A percentile compares a stretch with the other conserved stretches of the same genome.
phyloP scores from a whole-genome alignment of 495 filamentous ascomycete species.

The Hypoxylon subgilvum region DNA sequence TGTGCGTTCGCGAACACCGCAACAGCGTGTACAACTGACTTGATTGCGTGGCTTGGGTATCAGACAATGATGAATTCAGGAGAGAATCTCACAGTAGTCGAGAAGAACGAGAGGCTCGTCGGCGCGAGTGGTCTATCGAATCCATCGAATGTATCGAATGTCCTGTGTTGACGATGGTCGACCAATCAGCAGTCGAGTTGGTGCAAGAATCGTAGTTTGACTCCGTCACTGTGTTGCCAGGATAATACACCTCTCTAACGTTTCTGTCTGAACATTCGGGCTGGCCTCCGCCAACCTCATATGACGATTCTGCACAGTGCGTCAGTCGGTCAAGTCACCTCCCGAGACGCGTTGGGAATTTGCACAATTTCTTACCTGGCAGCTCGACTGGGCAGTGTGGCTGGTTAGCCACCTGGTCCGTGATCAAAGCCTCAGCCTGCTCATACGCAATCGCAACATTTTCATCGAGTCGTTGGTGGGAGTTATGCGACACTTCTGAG shows the following conservation, averaged over 20 bases:
- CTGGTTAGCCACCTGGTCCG: neutral
- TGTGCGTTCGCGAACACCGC: no score
- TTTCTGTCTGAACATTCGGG: no score
- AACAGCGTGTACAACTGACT: no score
- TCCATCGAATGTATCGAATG: conserved; percentile 24
- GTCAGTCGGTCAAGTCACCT: conserved; percentile 6
- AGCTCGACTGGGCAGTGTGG: neutral
- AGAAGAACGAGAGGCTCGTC: neutral
- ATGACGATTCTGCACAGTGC: conserved; percentile 17
- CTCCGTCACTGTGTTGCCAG: no score
- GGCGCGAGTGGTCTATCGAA: neutral
- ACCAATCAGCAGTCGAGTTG: conserved; percentile 13
- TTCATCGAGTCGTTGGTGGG: conserved; percentile 4
- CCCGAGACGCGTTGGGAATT: neutral
- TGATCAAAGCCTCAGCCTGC: conserved; percentile 14
- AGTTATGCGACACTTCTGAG: conserved; percentile 35
- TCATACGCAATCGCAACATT: neutral
- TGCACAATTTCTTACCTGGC: conserved; percentile 22
- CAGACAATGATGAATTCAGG: no score
- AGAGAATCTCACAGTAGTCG: no score
- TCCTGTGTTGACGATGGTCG: conserved; percentile 36
- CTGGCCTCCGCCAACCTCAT: conserved; percentile 5
- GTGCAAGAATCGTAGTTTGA: no score
- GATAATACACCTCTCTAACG: no score
- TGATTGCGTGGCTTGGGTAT: no score